These are phyloP conservation scores for Lactuca sativa DNA, from an alignment of 129 eudicot genomes.

Conservation along the genomic window DNA sequence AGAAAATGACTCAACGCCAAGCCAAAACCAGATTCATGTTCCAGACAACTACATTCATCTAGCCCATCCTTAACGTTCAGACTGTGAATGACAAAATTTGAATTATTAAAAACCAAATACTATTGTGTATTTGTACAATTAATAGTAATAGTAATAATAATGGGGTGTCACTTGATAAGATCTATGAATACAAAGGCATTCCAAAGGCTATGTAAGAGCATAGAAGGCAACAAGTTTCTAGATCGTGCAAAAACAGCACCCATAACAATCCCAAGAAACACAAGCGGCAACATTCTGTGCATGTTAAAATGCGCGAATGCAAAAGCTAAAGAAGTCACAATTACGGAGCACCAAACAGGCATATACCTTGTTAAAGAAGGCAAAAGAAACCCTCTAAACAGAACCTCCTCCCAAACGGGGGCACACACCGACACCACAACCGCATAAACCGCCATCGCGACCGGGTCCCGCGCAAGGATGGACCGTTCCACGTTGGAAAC, in stretches of 20 bases:
- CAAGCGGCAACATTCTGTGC: conserved; percentile 67
- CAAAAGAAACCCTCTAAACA: conserved; percentile 67
- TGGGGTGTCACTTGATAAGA: conserved; percentile 47
- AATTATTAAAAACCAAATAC: not conserved
- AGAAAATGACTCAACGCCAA: conserved; percentile 44
- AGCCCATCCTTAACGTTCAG: not conserved
- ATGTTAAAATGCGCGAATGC: conserved; percentile 70
- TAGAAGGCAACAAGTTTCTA: conserved; percentile 61
- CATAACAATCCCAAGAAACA: conserved; percentile 62
- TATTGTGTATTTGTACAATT: conserved; percentile 21
- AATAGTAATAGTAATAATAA: not conserved
- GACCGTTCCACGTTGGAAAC: conserved; percentile 71
- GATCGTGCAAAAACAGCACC: conserved; percentile 61
- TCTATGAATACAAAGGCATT: conserved; percentile 73
- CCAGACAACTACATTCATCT: conserved; percentile 18
- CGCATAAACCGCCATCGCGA: conserved; percentile 63
- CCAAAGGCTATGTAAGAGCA: conserved; percentile 74
- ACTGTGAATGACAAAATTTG: not conserved
- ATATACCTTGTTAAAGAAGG: conserved; percentile 74
- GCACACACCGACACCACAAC: conserved; percentile 65
- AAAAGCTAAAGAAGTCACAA: conserved; percentile 65
- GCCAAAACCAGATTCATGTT: conserved; percentile 19
- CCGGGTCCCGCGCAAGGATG: conserved; percentile 61
- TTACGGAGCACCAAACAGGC: conserved; percentile 71
- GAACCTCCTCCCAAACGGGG: conserved; percentile 73